Conservation (phyloP, 345 rosid species). For the Excoecaria agallocha region DNA sequence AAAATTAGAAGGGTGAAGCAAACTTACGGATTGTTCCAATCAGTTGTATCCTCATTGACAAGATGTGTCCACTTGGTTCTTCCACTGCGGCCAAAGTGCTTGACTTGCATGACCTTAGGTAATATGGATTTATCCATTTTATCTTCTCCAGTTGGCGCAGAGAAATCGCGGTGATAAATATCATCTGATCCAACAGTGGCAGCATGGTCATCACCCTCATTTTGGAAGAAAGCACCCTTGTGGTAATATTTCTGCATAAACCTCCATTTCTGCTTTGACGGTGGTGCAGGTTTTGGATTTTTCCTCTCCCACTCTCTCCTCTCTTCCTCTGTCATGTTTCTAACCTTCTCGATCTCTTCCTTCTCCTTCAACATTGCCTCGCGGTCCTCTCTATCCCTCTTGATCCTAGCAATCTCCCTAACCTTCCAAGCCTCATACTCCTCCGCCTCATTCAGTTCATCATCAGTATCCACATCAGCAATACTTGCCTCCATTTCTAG, state of each 20-base stretch:
- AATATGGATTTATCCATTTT: constrained; percentile 67
- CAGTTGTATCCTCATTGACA: constrained; percentile 77
- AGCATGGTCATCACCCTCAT: constrained; percentile 46
- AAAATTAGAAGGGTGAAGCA: neutral
- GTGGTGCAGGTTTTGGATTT: constrained; percentile 56
- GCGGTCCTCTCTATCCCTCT: constrained; percentile 61
- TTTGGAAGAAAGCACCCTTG: constrained; percentile 76
- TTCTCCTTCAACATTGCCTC: constrained; percentile 70
- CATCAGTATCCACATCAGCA: constrained; percentile 80
- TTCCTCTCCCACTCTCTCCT: constrained; percentile 83
- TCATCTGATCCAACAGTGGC: constrained; percentile 46
- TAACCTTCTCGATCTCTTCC: constrained; percentile 71
- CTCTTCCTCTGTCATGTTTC: constrained; percentile 83
- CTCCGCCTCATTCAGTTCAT: constrained; percentile 71
- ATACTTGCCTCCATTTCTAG: constrained; percentile 52
- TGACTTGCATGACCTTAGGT: constrained; percentile 79
- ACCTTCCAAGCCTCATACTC: constrained; percentile 79
- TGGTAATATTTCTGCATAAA: constrained; percentile 80
- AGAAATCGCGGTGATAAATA: constrained; percentile 58
- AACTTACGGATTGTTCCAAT: constrained; percentile 79
- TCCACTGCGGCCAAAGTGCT: constrained; percentile 83
- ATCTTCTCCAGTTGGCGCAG: constrained; percentile 80
- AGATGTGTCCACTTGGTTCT: constrained; percentile 89
- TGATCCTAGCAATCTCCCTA: constrained; percentile 75
- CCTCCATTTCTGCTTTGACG: constrained; percentile 65